Evolutionary conservation across 2,329 filamentous ascomycete genomes (phyloP), one percentile per base, ranked within the genome.

Genomic region (Coniochaeta sp.): DNA sequence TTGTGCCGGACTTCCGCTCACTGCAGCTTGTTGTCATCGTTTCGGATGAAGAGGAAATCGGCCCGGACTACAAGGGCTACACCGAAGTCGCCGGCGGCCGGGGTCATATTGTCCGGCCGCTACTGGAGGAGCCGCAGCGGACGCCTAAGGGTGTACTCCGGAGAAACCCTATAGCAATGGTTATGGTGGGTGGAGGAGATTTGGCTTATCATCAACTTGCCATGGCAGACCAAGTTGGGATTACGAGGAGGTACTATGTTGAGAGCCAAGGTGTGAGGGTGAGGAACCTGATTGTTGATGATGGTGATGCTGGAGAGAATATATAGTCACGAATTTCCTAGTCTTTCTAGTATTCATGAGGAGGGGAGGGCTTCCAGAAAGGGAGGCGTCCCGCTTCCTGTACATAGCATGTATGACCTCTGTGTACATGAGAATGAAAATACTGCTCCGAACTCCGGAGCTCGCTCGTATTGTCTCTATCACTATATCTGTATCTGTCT

Each of bases 1-100:
- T 88, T 70, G 80, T 86, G 1, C 87, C 89, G 0, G 78, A 80
- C 0, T 71, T 78, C 0, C 71, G 73, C 3, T 80, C 86, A 0
- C 77, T 98, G 19, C 90, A 96, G 71, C 81, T 98, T 3, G 91
- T 98, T 31, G 77, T 98, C 50, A 76, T 97, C 0, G 84, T 97
- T 1, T 87, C 81, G 17, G 84, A 83, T 59, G 82, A 85, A 3
- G 69, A 71, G 14, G 69, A 68, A 9, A 64, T 72, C 11, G 71
- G 69, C 22, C 69, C 67, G 7, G 70, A 72, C 24, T 68, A 68
- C 58, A 63, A 72, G 26, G 64, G 61, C 56, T 66, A 66, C 58
- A 64, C 62, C 63, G 47, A 60, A 6, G 59, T 44, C 50, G 56
- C 62, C 60, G 64, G 58, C 59, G 66, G 64, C 52, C 34, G 68